Conservation (phyloP, 495 filamentous ascomycete genomes). For the Podospora sp. region DNA sequence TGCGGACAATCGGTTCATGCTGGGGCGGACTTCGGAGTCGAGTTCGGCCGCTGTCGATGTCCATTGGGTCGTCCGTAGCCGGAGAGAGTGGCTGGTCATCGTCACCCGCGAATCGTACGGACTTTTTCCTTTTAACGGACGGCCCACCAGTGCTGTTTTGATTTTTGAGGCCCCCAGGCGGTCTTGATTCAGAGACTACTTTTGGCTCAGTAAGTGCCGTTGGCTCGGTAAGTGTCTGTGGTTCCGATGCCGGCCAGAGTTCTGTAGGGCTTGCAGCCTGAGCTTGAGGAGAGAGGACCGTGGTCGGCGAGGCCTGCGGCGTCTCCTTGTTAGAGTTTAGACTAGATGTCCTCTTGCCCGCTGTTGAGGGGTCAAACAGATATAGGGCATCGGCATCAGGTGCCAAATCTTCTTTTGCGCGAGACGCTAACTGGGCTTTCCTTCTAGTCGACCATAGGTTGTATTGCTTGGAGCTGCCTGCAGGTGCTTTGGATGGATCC, state of each 20-base stretch:
- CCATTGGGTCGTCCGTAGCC: slow-evolving; percentile 3
- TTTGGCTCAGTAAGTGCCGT: background rate
- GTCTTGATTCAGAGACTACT: background rate
- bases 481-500: background rate
- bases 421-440: background rate
- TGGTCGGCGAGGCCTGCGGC: background rate
- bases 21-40: background rate
- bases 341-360: background rate
- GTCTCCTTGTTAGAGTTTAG: background rate
- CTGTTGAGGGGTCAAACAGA: background rate
- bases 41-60: background rate
- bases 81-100: background rate
- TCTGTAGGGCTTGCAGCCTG: background rate
- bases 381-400: background rate
- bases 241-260: background rate
- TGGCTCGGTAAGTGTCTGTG: background rate
- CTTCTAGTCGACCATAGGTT: background rate
- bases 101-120: background rate
- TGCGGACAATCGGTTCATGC: background rate
- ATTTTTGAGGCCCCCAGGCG: background rate
- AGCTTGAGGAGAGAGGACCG: background rate
- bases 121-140: background rate
- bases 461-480: background rate
- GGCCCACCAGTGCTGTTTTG: background rate
- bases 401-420: background rate